Conservation (phyloP, 163 green algal species). For the Chlorella variabilis region DNA sequence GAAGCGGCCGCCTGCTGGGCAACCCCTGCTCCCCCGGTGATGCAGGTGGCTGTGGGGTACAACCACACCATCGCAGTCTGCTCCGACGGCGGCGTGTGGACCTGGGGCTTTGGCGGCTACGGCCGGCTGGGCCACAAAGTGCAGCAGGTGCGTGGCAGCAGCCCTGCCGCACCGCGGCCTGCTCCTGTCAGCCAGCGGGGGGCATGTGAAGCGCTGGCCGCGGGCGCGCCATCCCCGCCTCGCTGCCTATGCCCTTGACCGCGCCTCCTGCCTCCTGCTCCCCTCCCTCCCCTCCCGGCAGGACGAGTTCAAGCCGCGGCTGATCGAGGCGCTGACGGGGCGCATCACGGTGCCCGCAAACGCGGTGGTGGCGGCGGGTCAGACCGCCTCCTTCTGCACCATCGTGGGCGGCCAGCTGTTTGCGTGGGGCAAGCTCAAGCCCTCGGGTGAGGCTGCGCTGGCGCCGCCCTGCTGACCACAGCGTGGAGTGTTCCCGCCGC, state of each 20-base stretch:
- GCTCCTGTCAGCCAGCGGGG: neutral
- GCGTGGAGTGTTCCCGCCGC: neutral
- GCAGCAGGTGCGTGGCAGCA: conserved; percentile 56
- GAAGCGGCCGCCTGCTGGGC: too few species aligned
- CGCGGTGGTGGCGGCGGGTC: conserved; percentile 72
- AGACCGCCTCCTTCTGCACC: conserved; percentile 63
- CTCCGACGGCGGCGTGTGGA: conserved; percentile 72
- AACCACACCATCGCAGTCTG: conserved; percentile 80
- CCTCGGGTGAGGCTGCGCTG: conserved; percentile 48
- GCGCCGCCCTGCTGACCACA: neutral
- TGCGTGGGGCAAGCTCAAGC: conserved; percentile 94
- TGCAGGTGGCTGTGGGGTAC: conserved; percentile 75
- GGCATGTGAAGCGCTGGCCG: too few species aligned
- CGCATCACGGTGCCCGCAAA: conserved; percentile 58
- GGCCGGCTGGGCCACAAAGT: conserved; percentile 91
- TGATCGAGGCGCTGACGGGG: conserved; percentile 78
- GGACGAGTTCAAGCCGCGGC: conserved; percentile 86
- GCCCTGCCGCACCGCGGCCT: neutral
- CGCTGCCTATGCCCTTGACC: neutral
- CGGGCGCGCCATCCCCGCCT: too few species aligned
- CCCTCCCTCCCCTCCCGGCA: conserved; percentile 39
- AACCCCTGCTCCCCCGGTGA: too few species aligned
- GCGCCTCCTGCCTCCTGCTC: neutral
- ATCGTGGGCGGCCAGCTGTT: conserved; percentile 78
- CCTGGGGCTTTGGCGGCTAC: conserved; percentile 87